Base-by-base conservation (phyloP, 495 filamentous ascomycete genomes). In the Xylaria castorea region DNA sequence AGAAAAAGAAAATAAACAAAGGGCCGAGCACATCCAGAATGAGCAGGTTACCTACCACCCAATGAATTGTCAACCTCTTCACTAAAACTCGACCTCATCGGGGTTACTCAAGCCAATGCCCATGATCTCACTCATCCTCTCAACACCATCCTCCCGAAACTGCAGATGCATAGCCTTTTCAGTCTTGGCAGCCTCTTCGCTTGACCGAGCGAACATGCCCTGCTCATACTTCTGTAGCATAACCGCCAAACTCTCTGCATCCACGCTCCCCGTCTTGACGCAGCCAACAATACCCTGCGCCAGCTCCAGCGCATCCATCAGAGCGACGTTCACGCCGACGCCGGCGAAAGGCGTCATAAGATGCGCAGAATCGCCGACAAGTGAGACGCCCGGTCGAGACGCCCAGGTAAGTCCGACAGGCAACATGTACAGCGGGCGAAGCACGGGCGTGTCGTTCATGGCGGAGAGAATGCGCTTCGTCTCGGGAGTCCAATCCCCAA, bases 331-430 rank as follows among this genome's bases (percentile, higher is more conserved):
- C 22, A 91, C 87, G 2, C 90, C 89, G 12, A 87, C 87, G 7
- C 89, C 90, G 0, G 85, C 87, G 73, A 87, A 89, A 0, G 89
- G 89, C 3, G 85, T 86, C 88, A 89, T 90, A 7, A 91, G 71
- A 74, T 92, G 88, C 6, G 89, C 90, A 5, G 90, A 87, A 78
- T 91, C 89, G 5, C 90, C 90, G 32, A 90, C 77, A 1, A 91
- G 75, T 4, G 89, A 88, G 9, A 87, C 78, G 12, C 85, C 83
- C 0, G 79, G 68, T 0, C 75, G 71, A 20, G 82, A 77, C 67
- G 83, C 76, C 87, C 88, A 91, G 5, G 71, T 73, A 38, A 81
- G 63, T 16, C 86, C 89, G 5, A 86, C 79, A 3, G 88, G 87
- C 0, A 91, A 80, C 76, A 85, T 87, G 69, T 85, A 90, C 0